These are phyloP conservation scores for Mucor mucedo DNA, from an alignment of 371 early-diverging fungal species.

Conservation along the genomic window DNA sequence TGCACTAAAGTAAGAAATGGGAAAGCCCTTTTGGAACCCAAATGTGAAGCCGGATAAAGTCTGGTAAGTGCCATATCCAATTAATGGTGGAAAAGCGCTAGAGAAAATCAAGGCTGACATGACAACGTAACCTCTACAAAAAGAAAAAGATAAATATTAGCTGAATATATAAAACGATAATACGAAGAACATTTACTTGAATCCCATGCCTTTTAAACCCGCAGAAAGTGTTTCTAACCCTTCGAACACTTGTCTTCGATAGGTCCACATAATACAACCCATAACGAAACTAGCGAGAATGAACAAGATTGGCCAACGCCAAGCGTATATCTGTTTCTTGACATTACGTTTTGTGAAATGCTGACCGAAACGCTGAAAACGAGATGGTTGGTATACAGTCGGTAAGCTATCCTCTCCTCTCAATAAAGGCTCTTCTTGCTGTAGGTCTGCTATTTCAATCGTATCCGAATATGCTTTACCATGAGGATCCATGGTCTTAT, in stretches of 20 bases:
- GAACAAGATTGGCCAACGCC: slow-evolving; percentile 13
- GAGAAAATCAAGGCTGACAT: slow-evolving; percentile 50
- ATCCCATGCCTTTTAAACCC: slow-evolving; percentile 39
- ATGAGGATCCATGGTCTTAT: background rate
- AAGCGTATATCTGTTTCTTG: slow-evolving; percentile 11
- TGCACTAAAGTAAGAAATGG: slow-evolving; percentile 64
- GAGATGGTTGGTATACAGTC: slow-evolving; percentile 6
- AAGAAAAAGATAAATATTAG: background rate
- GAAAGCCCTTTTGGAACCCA: slow-evolving; percentile 64
- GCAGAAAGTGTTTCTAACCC: slow-evolving; percentile 42
- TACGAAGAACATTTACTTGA: slow-evolving; percentile 21
- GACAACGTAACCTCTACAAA: slow-evolving; percentile 46
- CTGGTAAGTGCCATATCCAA: slow-evolving; percentile 70
- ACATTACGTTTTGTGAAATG: slow-evolving; percentile 11
- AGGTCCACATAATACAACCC: slow-evolving; percentile 31
- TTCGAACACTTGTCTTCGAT: slow-evolving; percentile 38
- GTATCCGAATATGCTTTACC: background rate
- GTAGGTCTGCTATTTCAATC: slow-evolving; percentile 2
- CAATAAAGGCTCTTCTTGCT: slow-evolving; percentile 4
- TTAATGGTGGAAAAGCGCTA: slow-evolving; percentile 70
- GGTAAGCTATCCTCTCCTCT: too few relatives aligned
- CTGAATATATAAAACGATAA: background rate
- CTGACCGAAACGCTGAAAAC: slow-evolving; percentile 1
- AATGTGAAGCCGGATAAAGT: slow-evolving; percentile 73
- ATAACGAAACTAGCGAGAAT: slow-evolving; percentile 5